phyloP scores from a whole-genome alignment of 176 grass and related monocot species.

The Carex myosuroides region DNA sequence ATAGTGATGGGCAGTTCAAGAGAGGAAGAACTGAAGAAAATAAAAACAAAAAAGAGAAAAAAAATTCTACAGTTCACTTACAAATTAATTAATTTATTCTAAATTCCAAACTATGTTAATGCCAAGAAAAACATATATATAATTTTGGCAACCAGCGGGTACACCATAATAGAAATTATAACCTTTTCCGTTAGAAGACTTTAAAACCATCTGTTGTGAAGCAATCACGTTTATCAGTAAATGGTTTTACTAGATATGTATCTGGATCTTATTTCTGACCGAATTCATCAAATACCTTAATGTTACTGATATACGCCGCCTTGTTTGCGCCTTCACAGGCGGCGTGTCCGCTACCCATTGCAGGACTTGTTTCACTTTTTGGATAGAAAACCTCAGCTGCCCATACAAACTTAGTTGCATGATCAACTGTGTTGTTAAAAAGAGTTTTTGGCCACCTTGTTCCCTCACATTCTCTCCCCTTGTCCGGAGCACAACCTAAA shows the following conservation, averaged over 20 bases:
- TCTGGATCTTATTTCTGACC: background rate
- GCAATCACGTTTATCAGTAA: background rate
- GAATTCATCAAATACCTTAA: background rate
- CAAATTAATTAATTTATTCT: background rate
- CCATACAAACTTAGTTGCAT: background rate
- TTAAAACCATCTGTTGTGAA: background rate
- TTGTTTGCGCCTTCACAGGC: background rate
- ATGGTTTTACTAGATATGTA: background rate
- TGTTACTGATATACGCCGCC: slow-evolving; percentile 19
- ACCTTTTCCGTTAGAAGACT: background rate
- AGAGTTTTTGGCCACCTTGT: slow-evolving; percentile 6
- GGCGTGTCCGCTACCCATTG: slow-evolving; percentile 18
- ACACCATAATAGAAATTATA: slow-evolving; percentile 17
- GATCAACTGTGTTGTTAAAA: background rate
- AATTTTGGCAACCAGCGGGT: background rate
- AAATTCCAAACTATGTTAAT: background rate
- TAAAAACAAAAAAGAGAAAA: no score
- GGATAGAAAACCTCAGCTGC: background rate
- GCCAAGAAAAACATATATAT: background rate
- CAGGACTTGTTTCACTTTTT: slow-evolving; percentile 16
- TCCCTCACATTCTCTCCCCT: no score
- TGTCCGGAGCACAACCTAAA: no score
- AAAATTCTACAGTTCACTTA: no score
- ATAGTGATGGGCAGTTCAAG: no score
- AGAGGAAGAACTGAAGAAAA: no score